Evolutionary conservation across 2,329 filamentous ascomycete species (phyloP).

Genomic region (Sporothrix phasma): DNA sequence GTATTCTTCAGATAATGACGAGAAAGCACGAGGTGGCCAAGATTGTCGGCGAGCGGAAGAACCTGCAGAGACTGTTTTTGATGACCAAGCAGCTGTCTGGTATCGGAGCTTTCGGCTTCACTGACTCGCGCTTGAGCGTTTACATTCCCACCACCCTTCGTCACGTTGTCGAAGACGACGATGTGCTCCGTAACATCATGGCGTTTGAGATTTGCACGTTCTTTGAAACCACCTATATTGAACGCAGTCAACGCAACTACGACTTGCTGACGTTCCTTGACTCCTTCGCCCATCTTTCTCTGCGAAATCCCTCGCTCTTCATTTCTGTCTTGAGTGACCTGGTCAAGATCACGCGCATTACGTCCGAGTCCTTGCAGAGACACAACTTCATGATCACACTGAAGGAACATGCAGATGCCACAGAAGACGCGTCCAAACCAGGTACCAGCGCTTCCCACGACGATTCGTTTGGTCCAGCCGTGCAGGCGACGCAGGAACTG

Average conservation of each 20-base stretch:
- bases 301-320: slow-evolving; percentile 77
- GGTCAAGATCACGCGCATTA: slow-evolving; percentile 60
- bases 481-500: slow-evolving; percentile 36
- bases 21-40: slow-evolving; percentile 65
- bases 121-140: slow-evolving; percentile 40
- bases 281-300: slow-evolving; percentile 64
- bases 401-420: not conserved
- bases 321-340: slow-evolving; percentile 80
- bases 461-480: slow-evolving; percentile 34
- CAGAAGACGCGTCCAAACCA: not conserved
- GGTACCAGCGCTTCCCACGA: slow-evolving; percentile 23
- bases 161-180: slow-evolving; percentile 89
- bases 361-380: slow-evolving; percentile 15
- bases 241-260: slow-evolving; percentile 41
- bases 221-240: slow-evolving; percentile 51
- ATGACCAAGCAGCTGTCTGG: slow-evolving; percentile 90
- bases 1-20: slow-evolving; percentile 81
- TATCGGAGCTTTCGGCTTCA: slow-evolving; percentile 63
- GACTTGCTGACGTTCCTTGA: slow-evolving; percentile 69
- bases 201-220: slow-evolving; percentile 73
- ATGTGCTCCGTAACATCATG: slow-evolving; percentile 86
- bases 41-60: slow-evolving; percentile 73
- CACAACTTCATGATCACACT: slow-evolving; percentile 7
- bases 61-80: slow-evolving; percentile 80
- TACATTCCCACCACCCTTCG: slow-evolving; percentile 79